Evolutionary conservation across 1,284 basidiomycete species (phyloP), one percentile per base, ranked within the genome.

Genomic region (Athelia psychrophila): DNA sequence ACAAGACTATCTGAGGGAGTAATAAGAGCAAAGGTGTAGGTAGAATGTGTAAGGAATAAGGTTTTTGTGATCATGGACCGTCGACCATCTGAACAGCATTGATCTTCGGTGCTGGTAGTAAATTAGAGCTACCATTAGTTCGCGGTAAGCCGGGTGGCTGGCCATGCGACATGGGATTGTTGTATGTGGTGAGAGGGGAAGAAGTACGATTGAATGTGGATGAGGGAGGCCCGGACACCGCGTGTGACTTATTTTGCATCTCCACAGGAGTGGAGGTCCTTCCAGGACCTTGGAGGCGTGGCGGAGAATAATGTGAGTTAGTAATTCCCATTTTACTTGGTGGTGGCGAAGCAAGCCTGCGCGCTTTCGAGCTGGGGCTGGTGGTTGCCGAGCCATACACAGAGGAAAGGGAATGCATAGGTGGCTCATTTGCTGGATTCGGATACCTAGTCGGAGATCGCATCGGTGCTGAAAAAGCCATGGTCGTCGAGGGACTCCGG

Each of bases 381-480:
- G 44, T 10, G 15, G 44, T n/a, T 46, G 24, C 16, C n/a, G n/a
- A 16, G 5, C 38, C 38, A 22, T 46, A 23, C 6, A n/a, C 16
- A n/a, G 44, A 18, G 5, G 44, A 10, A 10, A 27, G 44, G n/a
- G 25, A 24, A 46, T 46, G 19, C 22, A 46, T 24, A n/a, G 44
- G 44, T 4, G 44, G 44, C 9, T 16, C 38, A 42, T 46, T 57
- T n/a, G 30, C 19, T 16, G 32, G 51, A 20, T 27, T 52, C 19
- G 33, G 58, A 23, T 46, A 47, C 20, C 55, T 62, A 4, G 64
- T 66, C 38, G 64, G 64, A 22, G 64, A 65, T 0, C 62, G 64
- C 30, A 66, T 68, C 5, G 66, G 58, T 23, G 27, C 44, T 2
- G 55, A 47, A 20, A 57, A 44, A 12, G 10, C 44, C 30, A 48